phyloP scores from a whole-genome alignment of 352 stramenopile species.

The Blastocystis sp. region DNA sequence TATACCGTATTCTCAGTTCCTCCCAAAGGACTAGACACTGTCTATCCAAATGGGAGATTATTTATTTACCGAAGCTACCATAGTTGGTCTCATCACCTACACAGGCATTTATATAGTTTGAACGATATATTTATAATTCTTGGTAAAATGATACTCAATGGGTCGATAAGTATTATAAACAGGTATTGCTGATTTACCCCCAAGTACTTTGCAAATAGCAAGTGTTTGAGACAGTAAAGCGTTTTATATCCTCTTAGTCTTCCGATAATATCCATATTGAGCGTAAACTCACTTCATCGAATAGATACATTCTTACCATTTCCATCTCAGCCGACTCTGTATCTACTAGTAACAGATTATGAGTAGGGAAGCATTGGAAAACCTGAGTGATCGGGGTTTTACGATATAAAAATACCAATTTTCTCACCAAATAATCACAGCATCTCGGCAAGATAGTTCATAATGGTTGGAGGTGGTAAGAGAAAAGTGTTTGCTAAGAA shows the following conservation, averaged over 20 bases:
- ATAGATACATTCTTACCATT: not conserved
- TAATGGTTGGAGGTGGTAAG: slow-evolving; percentile 22
- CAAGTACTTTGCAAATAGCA: not conserved
- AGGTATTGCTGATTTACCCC: not conserved
- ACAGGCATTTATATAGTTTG: slow-evolving; percentile 1
- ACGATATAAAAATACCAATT: not conserved
- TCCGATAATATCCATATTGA: not conserved
- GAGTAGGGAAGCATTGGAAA: no score
- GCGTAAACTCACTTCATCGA: not conserved
- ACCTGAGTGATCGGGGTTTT: slow-evolving; percentile 23
- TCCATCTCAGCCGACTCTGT: no score
- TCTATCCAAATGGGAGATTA: slow-evolving; percentile 36
- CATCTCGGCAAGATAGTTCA: not conserved
- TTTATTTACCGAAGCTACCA: not conserved
- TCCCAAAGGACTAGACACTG: slow-evolving; percentile 10
- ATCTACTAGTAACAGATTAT: no score
- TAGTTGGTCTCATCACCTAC: not conserved
- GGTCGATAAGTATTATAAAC: not conserved
- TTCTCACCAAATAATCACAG: slow-evolving; percentile 2
- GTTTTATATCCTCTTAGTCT: not conserved
- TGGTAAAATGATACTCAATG: not conserved
- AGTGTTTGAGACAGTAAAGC: not conserved
- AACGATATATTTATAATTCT: not conserved
- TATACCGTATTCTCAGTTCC: slow-evolving; percentile 71
- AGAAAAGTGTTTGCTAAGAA: slow-evolving; percentile 39